Evolutionary conservation across 2,329 filamentous ascomycete genomes (phyloP), one percentile per base, ranked within the genome.

Genomic region (Coniochaeta sp.): DNA sequence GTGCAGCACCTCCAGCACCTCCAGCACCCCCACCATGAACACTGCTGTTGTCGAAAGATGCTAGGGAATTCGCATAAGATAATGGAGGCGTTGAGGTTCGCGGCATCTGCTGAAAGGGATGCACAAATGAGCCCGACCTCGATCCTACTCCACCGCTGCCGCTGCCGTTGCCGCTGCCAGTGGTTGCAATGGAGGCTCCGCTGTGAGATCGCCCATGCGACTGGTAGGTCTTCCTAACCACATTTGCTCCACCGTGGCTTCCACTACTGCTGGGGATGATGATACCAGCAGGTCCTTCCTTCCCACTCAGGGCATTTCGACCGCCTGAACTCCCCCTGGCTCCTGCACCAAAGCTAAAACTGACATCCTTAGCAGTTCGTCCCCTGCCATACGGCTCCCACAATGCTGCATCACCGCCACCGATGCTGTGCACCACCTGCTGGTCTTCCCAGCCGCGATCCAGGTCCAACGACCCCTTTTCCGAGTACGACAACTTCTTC

Each of bases 31-130:
- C n/a, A n/a, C n/a, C n/a, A 42, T 14, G 14, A 18, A 18, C 18
- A 42, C 18, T 38, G 33, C 16, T 22, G 33, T 35, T 40, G 16
- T 77, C 76, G 50, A 81, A 69, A 2, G 77, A 79, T 14, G 74
- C 71, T 40, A 78, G 65, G 7, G 79, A 81, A 63, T 78, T 79
- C 56, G 78, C 74, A 62, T 82, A 82, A 22, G 78, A 76, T 54
- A 82, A 82, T 22, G 78, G 76, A 54, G 82, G 60, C 9, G 81
- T 79, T 45, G 79, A 77, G 1, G 79, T 79, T 35, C 79, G 75
- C 30, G 82, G 82, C 8, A 73, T 83, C 66, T 85, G 82, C 62
- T 84, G 80, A 57, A 83, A 85, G 24, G 82, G 82, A 61, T 85
- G 82, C 18, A 84, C 73, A 60, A 85, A 85, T 28, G 72, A 63